Base-by-base conservation (phyloP, 768 basidiomycete species). In the Harrya chromipes region DNA sequence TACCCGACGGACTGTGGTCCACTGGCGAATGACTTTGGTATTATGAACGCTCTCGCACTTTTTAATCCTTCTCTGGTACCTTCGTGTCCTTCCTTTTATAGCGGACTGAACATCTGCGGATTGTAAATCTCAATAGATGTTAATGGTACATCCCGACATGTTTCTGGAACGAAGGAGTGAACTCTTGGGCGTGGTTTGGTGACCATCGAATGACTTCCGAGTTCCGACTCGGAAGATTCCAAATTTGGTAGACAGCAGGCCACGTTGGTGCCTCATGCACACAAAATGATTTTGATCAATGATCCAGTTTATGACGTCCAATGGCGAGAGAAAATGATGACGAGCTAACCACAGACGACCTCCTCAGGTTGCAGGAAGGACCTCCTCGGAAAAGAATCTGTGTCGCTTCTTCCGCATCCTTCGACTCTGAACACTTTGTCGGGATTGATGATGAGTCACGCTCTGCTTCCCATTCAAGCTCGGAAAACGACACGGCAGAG, bases 321-420 rank as follows among this genome's bases (percentile, higher is more conserved):
- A 65, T 60, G 63, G 21, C 41, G n/a, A 55, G 35, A 57, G 54
- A 36, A 41, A 57, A 47, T 40, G 41, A 53, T 19, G 53, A 56
- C 37, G 53, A 60, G 0, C 47, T 74, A 21, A 75, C 73, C 33
- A 62, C 71, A 0, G 80, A 81, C 50, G 79, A 80, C 40, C 64
- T 80, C 8, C 66, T 80, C 41, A 72, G 69, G 51, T 62, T 67
- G 43, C 74, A 74, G 54, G 80, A 82, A 51, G 72, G 67, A 31
- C 69, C 66, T 19, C 54, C 61, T 1, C 49, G 57, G 3, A 80
- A 82, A 58, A 72, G 69, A 50, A 54, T 60, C 41, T 55, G 62
- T 17, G 19, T 53, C 8, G 45, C 49, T 36, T 27, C 49, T 23
- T 10, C 43, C 0, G 6, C 4, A 42, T 54, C 51, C 17, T 16